These are phyloP conservation scores for Exophiala bonariae DNA, from an alignment of 2,329 filamentous ascomycete species.

Conservation along the genomic window DNA sequence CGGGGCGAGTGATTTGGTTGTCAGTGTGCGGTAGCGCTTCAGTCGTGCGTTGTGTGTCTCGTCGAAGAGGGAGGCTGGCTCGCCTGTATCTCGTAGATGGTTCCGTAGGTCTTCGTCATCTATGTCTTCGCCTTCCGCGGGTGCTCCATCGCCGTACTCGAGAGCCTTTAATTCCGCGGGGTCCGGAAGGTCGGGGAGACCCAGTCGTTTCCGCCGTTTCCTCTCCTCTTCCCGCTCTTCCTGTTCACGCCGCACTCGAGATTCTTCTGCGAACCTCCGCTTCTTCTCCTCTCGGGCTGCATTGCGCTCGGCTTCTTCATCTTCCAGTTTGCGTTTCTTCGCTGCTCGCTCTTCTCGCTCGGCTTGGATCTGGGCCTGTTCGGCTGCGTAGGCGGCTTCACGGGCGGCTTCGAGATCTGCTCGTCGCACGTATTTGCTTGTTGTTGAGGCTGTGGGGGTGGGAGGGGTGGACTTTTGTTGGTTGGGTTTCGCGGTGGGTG, in stretches of 20 bases:
- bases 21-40: conserved; percentile 68
- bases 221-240: conserved; percentile 73
- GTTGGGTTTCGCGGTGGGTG: conserved; percentile 36
- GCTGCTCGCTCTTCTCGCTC: conserved; percentile 68
- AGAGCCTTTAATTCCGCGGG: conserved; percentile 33
- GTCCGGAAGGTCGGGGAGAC: conserved; percentile 70
- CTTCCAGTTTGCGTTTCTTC: conserved; percentile 85
- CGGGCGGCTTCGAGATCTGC: conserved; percentile 83
- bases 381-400: conserved; percentile 74
- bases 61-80: conserved; percentile 77
- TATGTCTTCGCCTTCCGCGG: conserved; percentile 14
- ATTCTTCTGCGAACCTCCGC: conserved; percentile 77
- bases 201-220: conserved; percentile 71
- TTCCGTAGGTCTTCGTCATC: conserved; percentile 61
- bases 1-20: conserved; percentile 38
- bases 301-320: conserved; percentile 73
- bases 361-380: conserved; percentile 72
- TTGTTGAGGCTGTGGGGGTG: conserved; percentile 36
- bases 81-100: conserved; percentile 69
- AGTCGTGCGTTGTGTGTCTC: conserved; percentile 72
- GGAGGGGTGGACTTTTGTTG: conserved; percentile 20
- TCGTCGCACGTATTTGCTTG: conserved; percentile 77
- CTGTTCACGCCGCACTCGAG: conserved; percentile 66
- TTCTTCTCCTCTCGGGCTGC: conserved; percentile 78
- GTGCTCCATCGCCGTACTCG: conserved; percentile 59